Base-by-base conservation (phyloP, 2,329 filamentous ascomycete species). In the Sclerotinia subarctica region DNA sequence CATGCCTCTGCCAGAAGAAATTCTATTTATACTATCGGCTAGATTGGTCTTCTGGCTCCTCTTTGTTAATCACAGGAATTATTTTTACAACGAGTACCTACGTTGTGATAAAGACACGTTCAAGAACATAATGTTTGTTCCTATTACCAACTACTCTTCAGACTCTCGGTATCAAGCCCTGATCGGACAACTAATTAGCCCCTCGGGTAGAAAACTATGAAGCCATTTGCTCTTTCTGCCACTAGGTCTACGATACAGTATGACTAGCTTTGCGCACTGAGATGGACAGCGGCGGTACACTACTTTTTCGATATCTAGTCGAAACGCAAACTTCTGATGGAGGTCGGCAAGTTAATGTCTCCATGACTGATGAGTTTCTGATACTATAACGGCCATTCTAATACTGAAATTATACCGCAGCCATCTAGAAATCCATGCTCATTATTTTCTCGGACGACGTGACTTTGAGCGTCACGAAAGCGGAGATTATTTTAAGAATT, bases 201-300 rank as follows among this genome's bases (percentile, higher is more conserved):
- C 19, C 0, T 15, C 4, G 11, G 35, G 10, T n/a, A 35, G 10
- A 56, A 5, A 35, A 35, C 19, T 21, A 15, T n/a, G 11, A 56
- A 56, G 2, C 0, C 5, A 6, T 56, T 35, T 10, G 5, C 4
- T 26, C 5, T 35, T 2, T 26, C 19, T 13, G 19, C 6, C 4
- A n/a, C 32, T 35, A 7, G 4, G 15, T 56, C 3, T 35, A n/a
- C 10, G 29, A 15, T n/a, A 8, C 2, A 15, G 29, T 1, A n/a
- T 56, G 5, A 26, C 2, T 15, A n/a, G 10, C 19, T n/a, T 3
- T 54, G 5, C 10, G 32, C 11, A 21, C 29, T 21, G 11, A n/a
- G 2, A 0, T 15, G 21, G 1, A 21, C 7, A 5, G 29, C 19
- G 2, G 32, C 1, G 10, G 5, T 5, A n/a, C 5, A 10, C 29